A percentile compares a stretch with the other conserved stretches of the same genome.
Conservation (phyloP, 2,329 filamentous ascomycete species). For the Neonectria ditissima region DNA sequence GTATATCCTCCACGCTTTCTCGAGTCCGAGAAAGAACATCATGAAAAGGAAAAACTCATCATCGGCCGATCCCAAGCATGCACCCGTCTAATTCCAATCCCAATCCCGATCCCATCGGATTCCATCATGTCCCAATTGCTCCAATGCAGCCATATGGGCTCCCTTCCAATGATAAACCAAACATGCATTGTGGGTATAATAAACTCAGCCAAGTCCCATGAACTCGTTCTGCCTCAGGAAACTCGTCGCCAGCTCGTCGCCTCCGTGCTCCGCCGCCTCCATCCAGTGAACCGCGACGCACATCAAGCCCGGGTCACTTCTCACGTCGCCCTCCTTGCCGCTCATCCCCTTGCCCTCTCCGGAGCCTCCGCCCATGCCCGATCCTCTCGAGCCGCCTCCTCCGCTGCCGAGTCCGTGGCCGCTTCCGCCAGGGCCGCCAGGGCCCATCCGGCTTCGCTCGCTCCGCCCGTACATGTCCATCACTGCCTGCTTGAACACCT, state of each 20-base stretch:
- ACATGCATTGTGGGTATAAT: constrained; percentile 44
- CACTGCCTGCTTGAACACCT: constrained; percentile 90
- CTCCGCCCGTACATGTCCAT: constrained; percentile 74
- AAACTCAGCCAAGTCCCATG: constrained; percentile 48
- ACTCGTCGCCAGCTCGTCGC: constrained; percentile 84
- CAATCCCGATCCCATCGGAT: constrained; percentile 2
- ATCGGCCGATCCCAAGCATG: constrained; percentile 14
- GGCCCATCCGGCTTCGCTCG: constrained; percentile 44
- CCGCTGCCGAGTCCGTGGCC: constrained; percentile 42
- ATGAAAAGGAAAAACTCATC: constrained; percentile 6
- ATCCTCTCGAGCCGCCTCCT: constrained; percentile 38
- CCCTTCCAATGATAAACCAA: constrained; percentile 34
- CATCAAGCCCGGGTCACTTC: constrained; percentile 89
- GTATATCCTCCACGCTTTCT: constrained; percentile 41
- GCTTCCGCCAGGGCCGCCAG: constrained; percentile 35
- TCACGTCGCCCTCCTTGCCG: constrained; percentile 59
- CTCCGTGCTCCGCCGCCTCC: constrained; percentile 87
- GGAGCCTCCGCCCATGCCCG: constrained; percentile 36
- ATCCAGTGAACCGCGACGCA: constrained; percentile 98
- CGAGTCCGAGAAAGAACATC: constrained; percentile 17
- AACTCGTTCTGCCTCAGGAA: constrained; percentile 78
- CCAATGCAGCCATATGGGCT: constrained; percentile 21
- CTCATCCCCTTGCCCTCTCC: constrained; percentile 44
- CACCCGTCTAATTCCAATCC: constrained; percentile 19
- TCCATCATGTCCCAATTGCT: constrained; percentile 4